Percentiles rank a stretch among this genome's conserved stretches.
These are phyloP conservation scores for Cercospora sojina DNA, from an alignment of 2,329 filamentous ascomycete species.

Conservation along the genomic window DNA sequence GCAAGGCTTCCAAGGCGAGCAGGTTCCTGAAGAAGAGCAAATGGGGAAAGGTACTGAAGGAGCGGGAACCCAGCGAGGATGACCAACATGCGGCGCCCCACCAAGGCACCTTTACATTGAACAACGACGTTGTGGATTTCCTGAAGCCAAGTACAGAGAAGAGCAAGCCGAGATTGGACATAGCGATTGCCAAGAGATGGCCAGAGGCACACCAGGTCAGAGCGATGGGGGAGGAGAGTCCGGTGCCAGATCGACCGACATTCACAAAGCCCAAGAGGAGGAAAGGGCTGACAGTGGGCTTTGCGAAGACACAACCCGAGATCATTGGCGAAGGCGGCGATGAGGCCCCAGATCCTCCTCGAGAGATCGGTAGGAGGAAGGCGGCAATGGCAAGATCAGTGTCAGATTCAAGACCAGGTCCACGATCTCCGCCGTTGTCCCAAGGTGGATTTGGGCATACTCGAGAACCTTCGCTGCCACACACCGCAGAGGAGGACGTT, in stretches of 20 bases:
- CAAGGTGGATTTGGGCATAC: neutral
- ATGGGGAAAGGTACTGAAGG: constrained; percentile 37
- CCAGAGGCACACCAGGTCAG: constrained; percentile 49
- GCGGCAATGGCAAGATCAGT: constrained; percentile 32
- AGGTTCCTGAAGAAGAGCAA: constrained; percentile 35
- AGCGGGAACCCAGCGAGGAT: constrained; percentile 21
- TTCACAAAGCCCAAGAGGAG: constrained; percentile 47
- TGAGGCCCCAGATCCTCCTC: constrained; percentile 70
- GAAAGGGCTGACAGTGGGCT: constrained; percentile 72
- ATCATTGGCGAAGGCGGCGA: constrained; percentile 91
- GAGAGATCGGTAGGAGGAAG: constrained; percentile 67
- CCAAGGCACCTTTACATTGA: constrained; percentile 33
- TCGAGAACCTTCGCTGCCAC: constrained; percentile 1
- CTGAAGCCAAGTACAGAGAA: constrained; percentile 54
- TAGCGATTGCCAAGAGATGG: constrained; percentile 52
- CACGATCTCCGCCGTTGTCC: constrained; percentile 20
- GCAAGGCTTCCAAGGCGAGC: constrained; percentile 25
- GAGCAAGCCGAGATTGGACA: constrained; percentile 48
- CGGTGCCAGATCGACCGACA: constrained; percentile 22
- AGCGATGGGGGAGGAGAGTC: constrained; percentile 22
- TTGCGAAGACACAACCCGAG: constrained; percentile 69
- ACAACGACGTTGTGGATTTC: constrained; percentile 58
- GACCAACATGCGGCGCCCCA: constrained; percentile 11
- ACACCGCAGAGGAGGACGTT: constrained; percentile 17
- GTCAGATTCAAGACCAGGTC: constrained; percentile 28